Conservation (phyloP, 805 yeast species). For the Zygosaccharomyces pseudorouxii region DNA sequence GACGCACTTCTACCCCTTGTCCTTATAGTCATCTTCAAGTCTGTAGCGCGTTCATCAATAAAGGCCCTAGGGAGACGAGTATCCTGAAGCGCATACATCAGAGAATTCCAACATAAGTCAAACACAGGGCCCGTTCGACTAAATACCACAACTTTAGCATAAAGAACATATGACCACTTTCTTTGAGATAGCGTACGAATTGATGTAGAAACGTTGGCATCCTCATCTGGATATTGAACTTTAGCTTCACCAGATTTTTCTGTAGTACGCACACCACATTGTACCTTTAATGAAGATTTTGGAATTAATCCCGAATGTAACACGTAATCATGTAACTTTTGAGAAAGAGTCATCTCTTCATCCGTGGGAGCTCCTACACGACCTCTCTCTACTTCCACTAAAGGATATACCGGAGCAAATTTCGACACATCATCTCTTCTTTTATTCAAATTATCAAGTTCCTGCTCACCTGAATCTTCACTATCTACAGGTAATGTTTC, state of each 20-base stretch:
- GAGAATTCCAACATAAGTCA: slow-evolving; percentile 69
- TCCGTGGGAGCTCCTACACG: slow-evolving; percentile 75
- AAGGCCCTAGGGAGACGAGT: slow-evolving; percentile 64
- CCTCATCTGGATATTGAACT: slow-evolving; percentile 46
- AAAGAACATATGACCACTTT: slow-evolving; percentile 53
- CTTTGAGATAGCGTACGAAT: slow-evolving; percentile 39
- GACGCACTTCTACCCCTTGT: slow-evolving; percentile 48
- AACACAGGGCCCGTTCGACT: slow-evolving; percentile 78
- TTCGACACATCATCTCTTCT: slow-evolving; percentile 29
- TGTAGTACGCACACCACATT: slow-evolving; percentile 43
- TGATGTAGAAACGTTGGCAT: slow-evolving; percentile 26
- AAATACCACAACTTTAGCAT: slow-evolving; percentile 70
- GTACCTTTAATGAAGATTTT: slow-evolving; percentile 43
- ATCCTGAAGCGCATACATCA: slow-evolving; percentile 56
- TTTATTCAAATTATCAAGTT: slow-evolving; percentile 19
- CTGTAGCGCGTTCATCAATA: slow-evolving; percentile 56
- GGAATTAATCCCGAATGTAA: slow-evolving; percentile 52
- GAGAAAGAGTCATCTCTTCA: slow-evolving; percentile 76
- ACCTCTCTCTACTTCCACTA: slow-evolving; percentile 73
- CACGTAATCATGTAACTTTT: slow-evolving; percentile 56
- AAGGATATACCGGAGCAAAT: slow-evolving; percentile 54
- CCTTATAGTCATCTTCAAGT: slow-evolving; percentile 48
- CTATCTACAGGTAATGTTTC: slow-evolving; percentile 42
- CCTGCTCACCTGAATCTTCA: slow-evolving; percentile 40
- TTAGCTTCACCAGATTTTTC: slow-evolving; percentile 47